phyloP scores from a whole-genome alignment of 225 moss, liverwort and hornwort genomes.

The Ulota crispa region DNA sequence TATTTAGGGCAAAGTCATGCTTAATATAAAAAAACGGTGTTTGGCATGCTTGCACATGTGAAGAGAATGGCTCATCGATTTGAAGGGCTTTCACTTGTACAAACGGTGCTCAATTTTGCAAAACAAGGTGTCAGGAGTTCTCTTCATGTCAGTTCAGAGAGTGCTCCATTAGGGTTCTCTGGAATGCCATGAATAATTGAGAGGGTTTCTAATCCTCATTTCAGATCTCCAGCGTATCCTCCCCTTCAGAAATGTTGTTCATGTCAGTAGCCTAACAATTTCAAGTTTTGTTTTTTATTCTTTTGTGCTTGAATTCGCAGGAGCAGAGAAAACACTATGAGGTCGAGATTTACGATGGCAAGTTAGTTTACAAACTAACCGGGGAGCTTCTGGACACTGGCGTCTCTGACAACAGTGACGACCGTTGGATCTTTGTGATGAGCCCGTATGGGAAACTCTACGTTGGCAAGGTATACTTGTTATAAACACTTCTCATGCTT shows the following conservation, averaged over 20 bases:
- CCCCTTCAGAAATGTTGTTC: neutral
- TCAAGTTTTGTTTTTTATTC: neutral
- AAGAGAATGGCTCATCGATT: neutral
- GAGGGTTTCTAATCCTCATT: neutral
- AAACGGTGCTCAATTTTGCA: neutral
- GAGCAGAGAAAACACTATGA: slow-evolving; percentile 73
- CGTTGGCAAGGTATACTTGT: slow-evolving; percentile 52
- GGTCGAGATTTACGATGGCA: slow-evolving; percentile 64
- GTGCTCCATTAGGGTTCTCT: neutral
- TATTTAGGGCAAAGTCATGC: neutral
- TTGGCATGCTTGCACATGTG: neutral
- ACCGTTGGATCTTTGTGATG: slow-evolving; percentile 98
- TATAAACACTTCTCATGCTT: neutral
- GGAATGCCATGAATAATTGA: neutral
- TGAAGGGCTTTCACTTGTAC: neutral
- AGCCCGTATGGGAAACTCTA: slow-evolving; percentile 82
- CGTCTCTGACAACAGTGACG: slow-evolving; percentile 18
- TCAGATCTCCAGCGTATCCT: slow-evolving; percentile 1
- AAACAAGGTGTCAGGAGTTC: neutral
- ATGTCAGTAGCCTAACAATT: neutral
- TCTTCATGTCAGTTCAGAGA: neutral
- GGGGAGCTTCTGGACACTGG: slow-evolving; percentile 71
- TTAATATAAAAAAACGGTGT: neutral
- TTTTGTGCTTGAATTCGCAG: slow-evolving; percentile 41
- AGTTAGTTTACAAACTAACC: slow-evolving; percentile 46